Base-by-base conservation (phyloP, 208 protist species). In the Phytomonas sp. region DNA sequence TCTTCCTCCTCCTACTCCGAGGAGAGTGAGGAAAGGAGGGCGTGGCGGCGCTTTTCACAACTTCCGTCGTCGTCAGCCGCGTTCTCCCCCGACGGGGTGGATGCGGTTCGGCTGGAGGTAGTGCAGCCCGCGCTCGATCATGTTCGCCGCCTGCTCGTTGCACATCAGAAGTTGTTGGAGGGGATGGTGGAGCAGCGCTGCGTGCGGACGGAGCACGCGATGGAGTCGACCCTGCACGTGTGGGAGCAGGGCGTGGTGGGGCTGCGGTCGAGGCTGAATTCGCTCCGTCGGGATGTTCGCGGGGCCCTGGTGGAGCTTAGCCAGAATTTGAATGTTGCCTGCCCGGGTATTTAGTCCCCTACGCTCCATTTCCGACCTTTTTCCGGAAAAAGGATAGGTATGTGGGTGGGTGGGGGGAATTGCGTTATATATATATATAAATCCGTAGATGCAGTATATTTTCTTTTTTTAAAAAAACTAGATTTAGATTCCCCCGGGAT, bases 161-260 rank as follows among this genome's bases (percentile, higher is more conserved):
- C 84, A 8, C 87, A 95, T 62, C 85, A 95, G 64, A 78, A 83
- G 33, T 79, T 95, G 79, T 65, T 95, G 62, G 70, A 85, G 36
- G 76, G 83, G 13, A 43, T 79, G 1, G 85, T 92, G 60, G 83
- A 95, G 70, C 77, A 78, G 67, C 82, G 89, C n/a, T 91, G 85
- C 66, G 71, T 62, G 15, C 73, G 77, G 51, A 77, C 81, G 33
- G 82, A 88, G 75, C 64, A 71, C 23, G 66, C 62, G 11, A 73
- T 82, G 46, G 68, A 71, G 28, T 74, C 74, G 30, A 59, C 65
- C 26, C 68, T 73, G 7, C 80, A 88, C 37, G 63, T 72, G 43
- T 86, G 83, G 81, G 75, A 88, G 33, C 66, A 84, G 73, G 78
- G 83, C 64, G 37, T 90, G 62, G 68, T 74, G 51, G 89, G 89